A percentile compares a stretch with the other conserved stretches of the same genome.
phyloP scores from a whole-genome alignment of 495 filamentous ascomycete species.

The Penicillium cataractarum region DNA sequence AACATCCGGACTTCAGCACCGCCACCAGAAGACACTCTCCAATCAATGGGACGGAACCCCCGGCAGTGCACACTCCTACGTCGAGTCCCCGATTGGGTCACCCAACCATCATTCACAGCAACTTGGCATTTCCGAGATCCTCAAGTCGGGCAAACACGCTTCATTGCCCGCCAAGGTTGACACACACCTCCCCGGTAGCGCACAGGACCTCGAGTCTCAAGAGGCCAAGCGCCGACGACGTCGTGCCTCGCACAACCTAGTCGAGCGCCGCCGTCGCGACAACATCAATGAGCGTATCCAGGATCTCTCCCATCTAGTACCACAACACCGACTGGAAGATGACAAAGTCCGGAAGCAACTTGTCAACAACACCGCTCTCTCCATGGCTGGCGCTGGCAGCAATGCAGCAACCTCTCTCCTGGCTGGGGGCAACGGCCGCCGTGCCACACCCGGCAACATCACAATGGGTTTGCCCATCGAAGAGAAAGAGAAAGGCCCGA shows the following conservation, averaged over 20 bases:
- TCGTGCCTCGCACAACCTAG: slow-evolving; percentile 93
- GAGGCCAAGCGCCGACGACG: slow-evolving; percentile 90
- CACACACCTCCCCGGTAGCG: slow-evolving; percentile 50
- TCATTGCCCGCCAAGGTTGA: slow-evolving; percentile 73
- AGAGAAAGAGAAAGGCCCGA: slow-evolving; percentile 97
- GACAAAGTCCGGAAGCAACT: slow-evolving; percentile 96
- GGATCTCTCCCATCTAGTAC: slow-evolving; percentile 91
- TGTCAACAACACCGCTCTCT: slow-evolving; percentile 84
- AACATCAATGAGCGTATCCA: slow-evolving; percentile 99
- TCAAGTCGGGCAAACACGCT: slow-evolving; percentile 69
- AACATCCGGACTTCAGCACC: slow-evolving; percentile 57
- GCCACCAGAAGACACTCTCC: slow-evolving; percentile 80
- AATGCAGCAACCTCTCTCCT: slow-evolving; percentile 85
- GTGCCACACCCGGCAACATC: slow-evolving; percentile 83
- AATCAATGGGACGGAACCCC: slow-evolving; percentile 83
- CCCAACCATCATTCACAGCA: slow-evolving; percentile 61
- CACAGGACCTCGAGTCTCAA: slow-evolving; percentile 68
- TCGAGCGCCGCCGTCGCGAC: slow-evolving; percentile 91
- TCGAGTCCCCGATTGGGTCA: slow-evolving; percentile 80
- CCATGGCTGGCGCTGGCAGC: slow-evolving; percentile 71
- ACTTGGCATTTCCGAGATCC: slow-evolving; percentile 68
- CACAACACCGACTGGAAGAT: slow-evolving; percentile 89
- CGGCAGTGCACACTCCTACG: slow-evolving; percentile 75
- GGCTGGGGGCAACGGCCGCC: slow-evolving; percentile 79
- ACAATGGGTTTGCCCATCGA: slow-evolving; percentile 89